phyloP scores from a whole-genome alignment of 1,139 yeast genomes.

The Scheffersomyces illinoinensis region DNA sequence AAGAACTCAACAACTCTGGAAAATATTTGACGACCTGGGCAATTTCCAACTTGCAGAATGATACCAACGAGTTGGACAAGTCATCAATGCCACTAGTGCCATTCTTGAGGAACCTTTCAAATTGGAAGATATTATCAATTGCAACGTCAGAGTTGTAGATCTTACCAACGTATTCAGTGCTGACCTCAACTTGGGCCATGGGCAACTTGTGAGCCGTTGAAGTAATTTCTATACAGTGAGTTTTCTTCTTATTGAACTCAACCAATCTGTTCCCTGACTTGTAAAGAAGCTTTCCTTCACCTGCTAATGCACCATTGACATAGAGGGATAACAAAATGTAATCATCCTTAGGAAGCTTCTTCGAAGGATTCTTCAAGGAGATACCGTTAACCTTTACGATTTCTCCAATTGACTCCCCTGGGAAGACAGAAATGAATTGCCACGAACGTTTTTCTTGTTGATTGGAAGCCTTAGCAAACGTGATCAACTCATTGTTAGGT shows the following conservation, averaged over 20 bases:
- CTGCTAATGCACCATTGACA: conserved; percentile 62
- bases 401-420: conserved; percentile 76
- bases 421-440: conserved; percentile 77
- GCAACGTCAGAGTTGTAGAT: conserved; percentile 61
- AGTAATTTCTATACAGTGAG: conserved; percentile 36
- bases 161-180: conserved; percentile 72
- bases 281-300: conserved; percentile 51
- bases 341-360: conserved; percentile 49
- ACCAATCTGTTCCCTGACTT: conserved; percentile 43
- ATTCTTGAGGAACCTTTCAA: conserved; percentile 47
- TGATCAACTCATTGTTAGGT: conserved; percentile 47
- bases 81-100: conserved; percentile 48
- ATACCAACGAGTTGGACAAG: conserved; percentile 39
- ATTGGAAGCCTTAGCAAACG: conserved; percentile 70
- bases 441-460: conserved; percentile 55
- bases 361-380: conserved; percentile 33
- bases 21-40: conserved; percentile 53
- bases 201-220: conserved; percentile 36
- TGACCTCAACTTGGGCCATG: conserved; percentile 56
- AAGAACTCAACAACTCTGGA: conserved; percentile 47
- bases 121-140: conserved; percentile 58
- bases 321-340: conserved; percentile 58
- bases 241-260: conserved; percentile 40
- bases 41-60: conserved; percentile 47
- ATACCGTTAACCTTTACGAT: conserved; percentile 61